Base-by-base conservation (phyloP, 805 yeast genomes). In the Metschnikowia kofuensis region DNA sequence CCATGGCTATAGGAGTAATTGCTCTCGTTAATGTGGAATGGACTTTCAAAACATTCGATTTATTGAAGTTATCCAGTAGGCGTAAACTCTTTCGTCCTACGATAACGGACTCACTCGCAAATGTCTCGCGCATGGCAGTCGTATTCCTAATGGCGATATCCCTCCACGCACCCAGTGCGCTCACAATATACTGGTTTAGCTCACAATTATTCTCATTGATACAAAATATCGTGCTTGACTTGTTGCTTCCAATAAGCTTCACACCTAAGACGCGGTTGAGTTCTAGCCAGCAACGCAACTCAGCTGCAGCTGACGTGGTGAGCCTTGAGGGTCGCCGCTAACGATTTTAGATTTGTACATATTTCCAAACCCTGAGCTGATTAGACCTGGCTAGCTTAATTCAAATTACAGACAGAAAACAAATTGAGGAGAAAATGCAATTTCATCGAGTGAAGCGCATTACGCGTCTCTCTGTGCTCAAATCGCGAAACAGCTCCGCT, bases 161-260 rank as follows among this genome's bases (percentile, higher is more conserved):
- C 0, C 80, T 90, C 37, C 94, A 90, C 59, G 95, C 96, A 0
- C 96, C 98, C 0, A 72, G 84, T 29, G 89, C 95, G 0, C 69
- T 91, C 34, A 80, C 85, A 0, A 63, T 89, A n/a, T 92, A 91
- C 67, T 92, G 98, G 99, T 76, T 89, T 30, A 82, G 92, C 40
- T 89, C 97, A 0, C 91, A 89, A 62, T 57, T 77, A 4, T 91
- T 76, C 62, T 90, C 97, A 2, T 68, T 88, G 50, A 52, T 79
- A 0, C 97, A 92, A 59, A 92, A 91, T 63, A 64, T 85, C 12
- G 51, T 86, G 14, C 68, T 92, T 60, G 94, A 91, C 60, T 69
- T 72, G 57, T 65, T 74, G 34, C 68, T 85, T 61, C 96, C 96
- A 1, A 69, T 84, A 21, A 65, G 72, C 42, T 75, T 69, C 56